Evolutionary conservation across 371 early-diverging fungal species (phyloP).

Genomic region (Funneliformis caledonium): DNA sequence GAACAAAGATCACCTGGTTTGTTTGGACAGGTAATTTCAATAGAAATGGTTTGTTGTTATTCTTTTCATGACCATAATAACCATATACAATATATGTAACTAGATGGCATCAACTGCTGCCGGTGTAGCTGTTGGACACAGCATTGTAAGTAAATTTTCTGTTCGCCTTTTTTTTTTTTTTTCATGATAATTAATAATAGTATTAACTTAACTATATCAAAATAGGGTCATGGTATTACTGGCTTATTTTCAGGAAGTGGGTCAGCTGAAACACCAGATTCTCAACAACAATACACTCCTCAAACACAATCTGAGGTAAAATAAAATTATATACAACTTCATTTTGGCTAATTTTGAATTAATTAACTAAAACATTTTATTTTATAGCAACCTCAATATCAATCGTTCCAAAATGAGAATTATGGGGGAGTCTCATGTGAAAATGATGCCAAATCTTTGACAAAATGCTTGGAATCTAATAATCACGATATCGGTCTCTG

Average conservation of each 20-base stretch:
- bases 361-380: constrained; percentile 35
- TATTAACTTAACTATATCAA: neutral
- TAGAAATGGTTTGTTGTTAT: neutral
- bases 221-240: constrained; percentile 73
- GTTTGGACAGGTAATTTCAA: constrained; percentile 26
- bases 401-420: constrained; percentile 51
- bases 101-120: constrained; percentile 92
- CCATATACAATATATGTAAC: neutral
- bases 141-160: constrained; percentile 56
- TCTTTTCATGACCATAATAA: neutral
- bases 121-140: constrained; percentile 89
- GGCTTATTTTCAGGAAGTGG: constrained; percentile 71
- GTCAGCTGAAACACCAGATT: constrained; percentile 42
- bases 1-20: constrained; percentile 8
- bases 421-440: constrained; percentile 65
- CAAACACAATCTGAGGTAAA: constrained; percentile 42
- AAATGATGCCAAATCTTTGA: constrained; percentile 84
- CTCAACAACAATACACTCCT: constrained; percentile 30
- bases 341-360: constrained; percentile 25
- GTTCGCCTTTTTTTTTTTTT: constrained; percentile 15
- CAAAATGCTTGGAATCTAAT: constrained; percentile 82
- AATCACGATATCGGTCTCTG: constrained; percentile 79
- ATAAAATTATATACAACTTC: constrained; percentile 42
- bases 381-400: constrained; percentile 52
- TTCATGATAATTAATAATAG: neutral